Evolutionary conservation across 495 filamentous ascomycete genomes (phyloP).

Genomic region (Bacidia rubella): DNA sequence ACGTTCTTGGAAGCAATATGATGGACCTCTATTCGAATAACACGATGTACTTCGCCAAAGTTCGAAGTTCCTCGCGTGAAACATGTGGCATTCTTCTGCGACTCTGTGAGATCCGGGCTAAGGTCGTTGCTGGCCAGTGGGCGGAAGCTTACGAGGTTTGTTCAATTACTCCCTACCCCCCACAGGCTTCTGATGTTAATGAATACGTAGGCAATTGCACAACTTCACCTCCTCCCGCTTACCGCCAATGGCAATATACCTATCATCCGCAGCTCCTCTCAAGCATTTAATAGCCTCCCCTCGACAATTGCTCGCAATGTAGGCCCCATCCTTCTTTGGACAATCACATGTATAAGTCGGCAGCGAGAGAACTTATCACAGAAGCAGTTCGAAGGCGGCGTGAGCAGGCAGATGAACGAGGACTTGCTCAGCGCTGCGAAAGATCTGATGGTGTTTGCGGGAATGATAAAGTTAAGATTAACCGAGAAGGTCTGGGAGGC

Average conservation of each 20-base stretch:
- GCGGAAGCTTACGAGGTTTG: constrained; percentile 70
- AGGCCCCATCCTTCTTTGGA: constrained; percentile 83
- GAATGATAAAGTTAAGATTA: constrained; percentile 81
- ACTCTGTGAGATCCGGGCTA: constrained; percentile 62
- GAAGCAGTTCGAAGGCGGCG: constrained; percentile 59
- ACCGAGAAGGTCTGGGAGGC: constrained; percentile 64
- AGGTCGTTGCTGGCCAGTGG: constrained; percentile 60
- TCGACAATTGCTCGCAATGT: constrained; percentile 73
- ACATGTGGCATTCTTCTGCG: constrained; percentile 58
- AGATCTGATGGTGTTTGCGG: constrained; percentile 88
- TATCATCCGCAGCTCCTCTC: constrained; percentile 58
- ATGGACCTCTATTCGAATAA: constrained; percentile 64
- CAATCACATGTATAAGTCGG: constrained; percentile 65
- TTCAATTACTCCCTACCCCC: constrained; percentile 16
- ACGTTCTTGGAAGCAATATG: constrained; percentile 66
- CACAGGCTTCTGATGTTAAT: constrained; percentile 1
- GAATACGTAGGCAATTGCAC: constrained; percentile 51
- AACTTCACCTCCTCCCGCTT: constrained; percentile 64
- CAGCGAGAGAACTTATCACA: constrained; percentile 54
- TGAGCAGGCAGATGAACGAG: constrained; percentile 52
- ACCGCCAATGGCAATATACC: constrained; percentile 53
- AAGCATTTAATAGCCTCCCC: constrained; percentile 59
- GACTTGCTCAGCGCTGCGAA: constrained; percentile 62
- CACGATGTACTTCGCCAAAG: constrained; percentile 53
- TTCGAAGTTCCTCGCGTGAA: constrained; percentile 50